Evolutionary conservation across 1,284 basidiomycete species (phyloP).

Genomic region (Sporisorium reilianum): DNA sequence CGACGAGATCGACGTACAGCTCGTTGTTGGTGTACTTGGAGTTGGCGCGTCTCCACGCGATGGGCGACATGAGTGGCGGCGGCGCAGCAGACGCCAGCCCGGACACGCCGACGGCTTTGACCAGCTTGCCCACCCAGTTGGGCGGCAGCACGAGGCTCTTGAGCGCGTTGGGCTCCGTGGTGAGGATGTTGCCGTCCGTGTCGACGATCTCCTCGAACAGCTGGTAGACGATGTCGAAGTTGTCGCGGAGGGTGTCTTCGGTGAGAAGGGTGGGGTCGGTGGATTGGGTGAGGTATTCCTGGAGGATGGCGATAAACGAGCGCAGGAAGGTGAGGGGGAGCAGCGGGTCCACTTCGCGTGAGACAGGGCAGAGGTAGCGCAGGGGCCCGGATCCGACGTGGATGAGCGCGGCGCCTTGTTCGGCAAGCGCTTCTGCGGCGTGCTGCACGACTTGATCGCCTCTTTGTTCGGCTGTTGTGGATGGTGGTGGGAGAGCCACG

Average conservation of each 20-base stretch:
- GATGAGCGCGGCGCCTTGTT: conserved; percentile 75
- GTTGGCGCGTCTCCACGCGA: conserved; percentile 64
- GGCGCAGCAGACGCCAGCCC: conserved; percentile 71
- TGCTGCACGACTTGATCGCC: conserved; percentile 29
- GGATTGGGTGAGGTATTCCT: conserved; percentile 59
- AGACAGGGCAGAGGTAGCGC: conserved; percentile 82
- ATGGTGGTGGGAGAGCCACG: neutral
- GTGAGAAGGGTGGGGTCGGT: conserved; percentile 50
- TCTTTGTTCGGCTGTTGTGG: conserved; percentile 7
- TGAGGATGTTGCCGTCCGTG: conserved; percentile 63
- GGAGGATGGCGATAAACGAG: conserved; percentile 77
- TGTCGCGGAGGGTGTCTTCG: conserved; percentile 60
- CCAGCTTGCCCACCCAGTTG: conserved; percentile 62
- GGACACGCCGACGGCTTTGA: conserved; percentile 56
- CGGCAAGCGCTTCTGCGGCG: conserved; percentile 52
- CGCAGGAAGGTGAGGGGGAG: conserved; percentile 89
- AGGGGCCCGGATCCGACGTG: conserved; percentile 82
- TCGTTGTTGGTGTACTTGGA: conserved; percentile 64
- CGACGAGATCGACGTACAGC: conserved; percentile 61
- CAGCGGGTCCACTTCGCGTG: conserved; percentile 86
- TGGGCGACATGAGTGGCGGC: conserved; percentile 67
- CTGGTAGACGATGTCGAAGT: conserved; percentile 67
- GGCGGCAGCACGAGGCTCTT: conserved; percentile 64
- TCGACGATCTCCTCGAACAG: conserved; percentile 67
- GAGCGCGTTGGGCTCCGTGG: conserved; percentile 63